These are phyloP conservation scores for Triadica sebifera DNA, from an alignment of 345 rosid species.

Conservation along the genomic window DNA sequence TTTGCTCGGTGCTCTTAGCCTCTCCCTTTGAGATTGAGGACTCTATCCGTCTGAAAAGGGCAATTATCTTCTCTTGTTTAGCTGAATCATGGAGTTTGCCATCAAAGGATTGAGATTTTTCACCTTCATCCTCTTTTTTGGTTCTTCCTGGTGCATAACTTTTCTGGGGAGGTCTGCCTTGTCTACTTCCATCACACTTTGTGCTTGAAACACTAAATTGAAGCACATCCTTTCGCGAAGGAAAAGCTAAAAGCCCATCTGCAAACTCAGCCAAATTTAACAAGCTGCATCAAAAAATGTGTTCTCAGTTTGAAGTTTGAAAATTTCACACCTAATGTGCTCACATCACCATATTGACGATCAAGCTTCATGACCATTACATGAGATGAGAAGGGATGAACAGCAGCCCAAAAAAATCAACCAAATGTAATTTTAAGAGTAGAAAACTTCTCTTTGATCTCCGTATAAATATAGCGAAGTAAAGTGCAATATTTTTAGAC, in stretches of 20 bases:
- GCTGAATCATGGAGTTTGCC: conserved; percentile 21
- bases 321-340: not conserved
- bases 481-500: too few species aligned
- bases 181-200: conserved; percentile 28
- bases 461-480: too few species aligned
- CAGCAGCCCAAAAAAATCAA: not conserved
- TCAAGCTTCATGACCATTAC: not conserved
- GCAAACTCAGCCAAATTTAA: conserved; percentile 66
- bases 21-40: conserved; percentile 53
- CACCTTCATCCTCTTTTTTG: conserved; percentile 11
- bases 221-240: conserved; percentile 10
- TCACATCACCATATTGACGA: not conserved
- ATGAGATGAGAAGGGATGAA: conserved; percentile 1
- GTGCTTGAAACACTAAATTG: conserved; percentile 23
- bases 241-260: conserved; percentile 29
- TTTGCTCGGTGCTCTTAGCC: conserved; percentile 16
- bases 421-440: too few species aligned
- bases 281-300: conserved; percentile 58
- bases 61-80: conserved; percentile 47
- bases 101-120: conserved; percentile 20
- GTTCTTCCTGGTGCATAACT: conserved; percentile 21
- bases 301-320: conserved; percentile 37
- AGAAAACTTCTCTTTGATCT: too few species aligned
- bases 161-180: conserved; percentile 26
- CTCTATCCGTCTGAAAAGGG: conserved; percentile 52